Evolutionary conservation across 2,329 filamentous ascomycete species (phyloP).

Genomic region (Elsinoe fawcettii): DNA sequence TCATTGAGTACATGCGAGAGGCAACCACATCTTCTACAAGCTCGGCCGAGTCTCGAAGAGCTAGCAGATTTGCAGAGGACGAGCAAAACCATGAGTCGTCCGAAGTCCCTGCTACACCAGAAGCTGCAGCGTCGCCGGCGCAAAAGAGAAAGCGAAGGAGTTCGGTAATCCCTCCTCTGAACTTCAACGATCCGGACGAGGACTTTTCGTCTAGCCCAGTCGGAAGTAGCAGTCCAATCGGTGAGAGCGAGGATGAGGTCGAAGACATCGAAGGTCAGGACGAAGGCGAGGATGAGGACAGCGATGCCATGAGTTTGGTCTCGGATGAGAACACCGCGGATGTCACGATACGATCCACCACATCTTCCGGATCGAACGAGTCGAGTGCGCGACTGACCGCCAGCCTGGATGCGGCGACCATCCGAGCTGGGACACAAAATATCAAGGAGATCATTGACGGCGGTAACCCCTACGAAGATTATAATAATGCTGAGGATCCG

Average conservation of each 20-base stretch:
- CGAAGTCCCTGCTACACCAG: constrained; percentile 45
- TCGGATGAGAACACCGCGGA: constrained; percentile 49
- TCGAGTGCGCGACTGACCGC: constrained; percentile 70
- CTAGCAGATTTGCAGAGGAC: background rate
- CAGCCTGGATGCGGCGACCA: constrained; percentile 65
- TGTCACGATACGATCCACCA: constrained; percentile 21
- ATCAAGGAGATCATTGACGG: constrained; percentile 51
- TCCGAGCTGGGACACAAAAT: constrained; percentile 64
- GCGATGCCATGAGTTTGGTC: constrained; percentile 75
- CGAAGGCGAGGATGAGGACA: constrained; percentile 47
- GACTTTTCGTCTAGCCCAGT: constrained; percentile 72
- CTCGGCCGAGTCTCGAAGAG: constrained; percentile 63
- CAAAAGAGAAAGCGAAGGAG: constrained; percentile 56
- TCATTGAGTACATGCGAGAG: constrained; percentile 81
- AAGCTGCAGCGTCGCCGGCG: constrained; percentile 56
- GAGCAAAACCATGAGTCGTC: constrained; percentile 53
- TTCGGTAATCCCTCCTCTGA: constrained; percentile 58
- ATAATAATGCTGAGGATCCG: constrained; percentile 49
- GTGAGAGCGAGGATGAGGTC: constrained; percentile 28
- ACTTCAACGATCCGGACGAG: constrained; percentile 56
- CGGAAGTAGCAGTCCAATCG: constrained; percentile 48
- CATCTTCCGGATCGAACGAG: constrained; percentile 45
- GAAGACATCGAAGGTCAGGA: constrained; percentile 50
- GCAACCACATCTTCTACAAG: constrained; percentile 66
- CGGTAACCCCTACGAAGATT: constrained; percentile 40